Conservation (phyloP, 192 early-diverging fungal genomes). For the Rhizoclosmatium sp. region DNA sequence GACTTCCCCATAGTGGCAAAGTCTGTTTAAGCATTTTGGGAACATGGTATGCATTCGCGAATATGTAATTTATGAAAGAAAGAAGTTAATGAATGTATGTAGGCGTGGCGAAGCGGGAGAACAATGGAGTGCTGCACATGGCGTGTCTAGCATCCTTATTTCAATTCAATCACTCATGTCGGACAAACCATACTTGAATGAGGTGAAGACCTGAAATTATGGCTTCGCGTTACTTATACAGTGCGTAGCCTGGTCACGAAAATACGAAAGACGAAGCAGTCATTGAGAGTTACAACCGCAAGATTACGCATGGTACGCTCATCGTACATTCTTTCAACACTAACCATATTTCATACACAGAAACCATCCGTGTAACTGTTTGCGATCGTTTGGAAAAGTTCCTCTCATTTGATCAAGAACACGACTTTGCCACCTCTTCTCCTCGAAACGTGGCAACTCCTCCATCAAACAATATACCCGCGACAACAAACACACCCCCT, state of each 20-base stretch:
- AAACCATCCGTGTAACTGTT: conserved; percentile 66
- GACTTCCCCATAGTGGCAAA: conserved; percentile 51
- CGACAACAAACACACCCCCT: not conserved
- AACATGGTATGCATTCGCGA: conserved; percentile 56
- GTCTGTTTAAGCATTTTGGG: conserved; percentile 69
- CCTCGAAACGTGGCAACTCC: not conserved
- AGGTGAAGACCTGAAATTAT: conserved; percentile 39
- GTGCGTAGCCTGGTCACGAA: conserved; percentile 62
- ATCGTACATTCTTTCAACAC: not conserved
- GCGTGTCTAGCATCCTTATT: conserved; percentile 63
- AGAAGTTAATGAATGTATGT: not conserved
- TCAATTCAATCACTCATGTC: conserved; percentile 70
- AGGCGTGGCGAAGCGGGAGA: conserved; percentile 55
- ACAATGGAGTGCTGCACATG: conserved; percentile 69
- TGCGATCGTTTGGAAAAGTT: conserved; percentile 65
- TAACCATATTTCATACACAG: conserved; percentile 17
- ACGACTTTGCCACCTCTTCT: not conserved
- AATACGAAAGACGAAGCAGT: conserved; percentile 47
- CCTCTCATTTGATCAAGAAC: conserved; percentile 4
- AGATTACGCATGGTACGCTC: conserved; percentile 64
- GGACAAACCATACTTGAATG: conserved; percentile 68
- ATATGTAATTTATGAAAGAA: not conserved
- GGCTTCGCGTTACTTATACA: not conserved
- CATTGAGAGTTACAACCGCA: conserved; percentile 63
- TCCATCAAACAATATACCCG: not conserved